Conservation (phyloP, 2,329 filamentous ascomycete species). For the Coniochaeta sp. region DNA sequence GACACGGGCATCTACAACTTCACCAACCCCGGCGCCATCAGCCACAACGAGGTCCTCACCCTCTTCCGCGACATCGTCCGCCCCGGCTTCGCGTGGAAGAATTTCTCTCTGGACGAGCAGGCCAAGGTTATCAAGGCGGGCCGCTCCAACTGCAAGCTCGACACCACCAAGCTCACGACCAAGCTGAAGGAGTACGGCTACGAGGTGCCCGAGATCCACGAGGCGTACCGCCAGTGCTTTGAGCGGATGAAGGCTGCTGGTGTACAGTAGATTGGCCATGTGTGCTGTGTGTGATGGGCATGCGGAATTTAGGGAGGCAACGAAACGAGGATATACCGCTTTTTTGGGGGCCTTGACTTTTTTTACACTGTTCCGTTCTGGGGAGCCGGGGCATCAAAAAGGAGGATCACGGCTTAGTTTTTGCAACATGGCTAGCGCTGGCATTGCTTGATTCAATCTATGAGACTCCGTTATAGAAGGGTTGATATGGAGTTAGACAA, state of each 20-base stretch:
- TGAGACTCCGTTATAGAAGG: background rate
- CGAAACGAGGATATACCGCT: too few relatives aligned
- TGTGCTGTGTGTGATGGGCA: too few relatives aligned
- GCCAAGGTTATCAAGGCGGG: constrained; percentile 61
- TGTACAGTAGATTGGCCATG: constrained; percentile 30
- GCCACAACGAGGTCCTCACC: constrained; percentile 60
- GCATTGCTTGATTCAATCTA: background rate
- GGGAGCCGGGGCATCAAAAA: background rate
- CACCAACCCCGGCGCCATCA: constrained; percentile 63
- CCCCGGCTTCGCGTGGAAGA: constrained; percentile 54
- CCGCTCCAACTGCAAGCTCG: constrained; percentile 59
- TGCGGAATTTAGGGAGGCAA: too few relatives aligned
- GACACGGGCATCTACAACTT: constrained; percentile 64
- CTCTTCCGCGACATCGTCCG: constrained; percentile 59
- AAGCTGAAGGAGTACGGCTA: constrained; percentile 54
- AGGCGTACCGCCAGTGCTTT: constrained; percentile 56
- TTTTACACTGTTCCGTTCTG: too few relatives aligned
- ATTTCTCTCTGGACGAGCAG: constrained; percentile 61
- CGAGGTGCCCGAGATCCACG: constrained; percentile 53
- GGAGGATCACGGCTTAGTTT: background rate
- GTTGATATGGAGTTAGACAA: background rate
- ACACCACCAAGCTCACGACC: constrained; percentile 52
- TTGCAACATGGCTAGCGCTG: background rate
- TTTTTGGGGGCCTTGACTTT: too few relatives aligned
- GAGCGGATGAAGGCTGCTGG: constrained; percentile 54